These are phyloP conservation scores for Apiosordaria backusii DNA, from an alignment of 495 filamentous ascomycete species.

Conservation along the genomic window DNA sequence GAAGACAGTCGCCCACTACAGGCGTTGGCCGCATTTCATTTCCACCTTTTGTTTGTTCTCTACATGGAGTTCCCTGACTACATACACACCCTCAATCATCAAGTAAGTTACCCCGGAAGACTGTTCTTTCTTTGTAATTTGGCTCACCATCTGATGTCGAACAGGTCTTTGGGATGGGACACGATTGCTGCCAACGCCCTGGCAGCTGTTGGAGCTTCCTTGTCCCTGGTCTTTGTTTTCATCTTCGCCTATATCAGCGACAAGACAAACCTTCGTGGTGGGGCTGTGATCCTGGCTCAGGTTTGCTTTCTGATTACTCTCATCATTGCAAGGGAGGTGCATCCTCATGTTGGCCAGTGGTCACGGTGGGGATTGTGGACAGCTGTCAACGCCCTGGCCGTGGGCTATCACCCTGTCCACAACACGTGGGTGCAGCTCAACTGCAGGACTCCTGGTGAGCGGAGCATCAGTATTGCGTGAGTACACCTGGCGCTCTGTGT, in stretches of 20 bases:
- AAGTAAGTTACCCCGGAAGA: constrained; percentile 17
- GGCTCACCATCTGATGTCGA: background rate
- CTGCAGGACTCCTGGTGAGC: constrained; percentile 45
- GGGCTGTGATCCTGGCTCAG: constrained; percentile 41
- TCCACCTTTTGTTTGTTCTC: constrained; percentile 47
- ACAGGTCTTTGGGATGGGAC: constrained; percentile 37
- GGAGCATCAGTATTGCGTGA: constrained; percentile 50
- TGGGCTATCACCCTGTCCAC: constrained; percentile 46
- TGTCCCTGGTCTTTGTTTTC: constrained; percentile 38
- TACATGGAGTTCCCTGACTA: constrained; percentile 41
- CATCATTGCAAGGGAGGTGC: constrained; percentile 35
- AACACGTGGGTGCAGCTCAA: constrained; percentile 51
- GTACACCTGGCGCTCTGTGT: constrained; percentile 15
- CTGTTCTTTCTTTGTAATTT: background rate
- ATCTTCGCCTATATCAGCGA: constrained; percentile 43
- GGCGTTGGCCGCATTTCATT: constrained; percentile 40
- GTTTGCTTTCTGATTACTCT: constrained; percentile 47
- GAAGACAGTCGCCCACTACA: constrained; percentile 41
- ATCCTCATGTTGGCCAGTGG: constrained; percentile 27
- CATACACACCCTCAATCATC: constrained; percentile 32
- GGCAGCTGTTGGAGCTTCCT: constrained; percentile 44
- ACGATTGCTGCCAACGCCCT: constrained; percentile 45
- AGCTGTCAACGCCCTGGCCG: constrained; percentile 42
- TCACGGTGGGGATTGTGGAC: constrained; percentile 42
- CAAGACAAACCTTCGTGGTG: constrained; percentile 40